Evolutionary conservation across 1,139 yeast genomes (phyloP).

Genomic region (Hansenula anomala): DNA sequence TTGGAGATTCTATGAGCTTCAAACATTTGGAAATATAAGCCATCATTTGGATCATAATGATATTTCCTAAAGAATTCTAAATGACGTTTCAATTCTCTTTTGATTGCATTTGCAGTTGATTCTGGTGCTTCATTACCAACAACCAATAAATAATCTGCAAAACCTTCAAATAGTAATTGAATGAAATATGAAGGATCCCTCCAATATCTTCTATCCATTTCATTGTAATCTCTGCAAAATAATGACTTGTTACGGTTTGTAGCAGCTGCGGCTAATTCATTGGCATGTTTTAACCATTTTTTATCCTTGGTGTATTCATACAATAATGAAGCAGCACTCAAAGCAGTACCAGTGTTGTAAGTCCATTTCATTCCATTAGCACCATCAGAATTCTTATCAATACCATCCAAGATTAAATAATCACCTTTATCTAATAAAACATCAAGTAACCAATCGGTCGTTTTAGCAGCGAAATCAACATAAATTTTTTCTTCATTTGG

Average conservation of each 20-base stretch:
- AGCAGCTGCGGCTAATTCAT: conserved; percentile 55
- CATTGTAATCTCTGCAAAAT: conserved; percentile 60
- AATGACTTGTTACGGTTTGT: conserved; percentile 52
- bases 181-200: conserved; percentile 61
- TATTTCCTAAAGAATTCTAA: conserved; percentile 51
- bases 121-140: conserved; percentile 44
- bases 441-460: conserved; percentile 50
- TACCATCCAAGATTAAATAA: conserved; percentile 59
- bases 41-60: conserved; percentile 54
- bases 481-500: conserved; percentile 41
- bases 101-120: conserved; percentile 25
- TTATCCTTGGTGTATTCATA: conserved; percentile 48
- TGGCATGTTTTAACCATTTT: conserved; percentile 53
- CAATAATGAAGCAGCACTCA: conserved; percentile 50
- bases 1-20: conserved; percentile 54
- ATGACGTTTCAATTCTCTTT: conserved; percentile 44
- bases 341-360: conserved; percentile 66
- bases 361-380: conserved; percentile 56
- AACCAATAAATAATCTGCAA: conserved; percentile 57
- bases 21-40: conserved; percentile 57
- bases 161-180: conserved; percentile 62
- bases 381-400: conserved; percentile 42
- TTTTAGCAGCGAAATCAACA: conserved; percentile 48
- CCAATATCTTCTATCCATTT: conserved; percentile 53
- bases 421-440: conserved; percentile 50